Evolutionary conservation across 495 filamentous ascomycete species (phyloP).

Genomic region (Mycothermus thermophilus): DNA sequence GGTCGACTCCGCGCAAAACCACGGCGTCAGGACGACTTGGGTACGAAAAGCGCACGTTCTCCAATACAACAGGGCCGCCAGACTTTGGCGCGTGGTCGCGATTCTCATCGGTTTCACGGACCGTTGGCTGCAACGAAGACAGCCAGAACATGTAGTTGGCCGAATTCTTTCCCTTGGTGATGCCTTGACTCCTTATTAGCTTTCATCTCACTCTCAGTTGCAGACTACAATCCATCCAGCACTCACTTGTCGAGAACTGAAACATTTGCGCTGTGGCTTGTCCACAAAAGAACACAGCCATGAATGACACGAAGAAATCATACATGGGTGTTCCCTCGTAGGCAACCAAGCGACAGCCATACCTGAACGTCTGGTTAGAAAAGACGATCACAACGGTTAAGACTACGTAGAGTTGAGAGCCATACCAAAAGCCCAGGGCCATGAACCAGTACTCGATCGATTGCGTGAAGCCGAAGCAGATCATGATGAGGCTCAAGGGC

Average conservation of each 20-base stretch:
- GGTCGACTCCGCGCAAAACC: slow-evolving; percentile 32
- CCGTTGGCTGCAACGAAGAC: slow-evolving; percentile 15
- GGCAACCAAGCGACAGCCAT: slow-evolving; percentile 40
- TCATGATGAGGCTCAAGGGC: slow-evolving; percentile 52
- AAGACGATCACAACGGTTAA: no score
- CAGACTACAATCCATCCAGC: no score
- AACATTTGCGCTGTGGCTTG: slow-evolving; percentile 44
- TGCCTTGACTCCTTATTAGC: slow-evolving; percentile 10
- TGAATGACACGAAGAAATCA: slow-evolving; percentile 46
- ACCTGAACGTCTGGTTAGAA: no score
- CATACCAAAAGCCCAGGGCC: slow-evolving; percentile 45
- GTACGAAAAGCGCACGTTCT: slow-evolving; percentile 46
- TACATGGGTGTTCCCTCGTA: slow-evolving; percentile 28
- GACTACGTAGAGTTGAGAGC: no score
- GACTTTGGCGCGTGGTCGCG: slow-evolving; percentile 24
- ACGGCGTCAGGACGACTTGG: slow-evolving; percentile 38
- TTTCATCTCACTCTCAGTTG: background rate
- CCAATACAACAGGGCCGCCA: slow-evolving; percentile 27
- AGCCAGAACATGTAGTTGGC: slow-evolving; percentile 38
- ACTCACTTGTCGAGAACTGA: slow-evolving; percentile 25
- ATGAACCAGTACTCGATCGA: slow-evolving; percentile 42
- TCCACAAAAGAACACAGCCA: slow-evolving; percentile 41
- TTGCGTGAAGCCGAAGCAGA: slow-evolving; percentile 67
- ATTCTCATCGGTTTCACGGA: slow-evolving; percentile 25
- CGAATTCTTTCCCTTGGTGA: slow-evolving; percentile 31